Evolutionary conservation across 768 basidiomycete species (phyloP).

Genomic region (Psilocybe azurescens): DNA sequence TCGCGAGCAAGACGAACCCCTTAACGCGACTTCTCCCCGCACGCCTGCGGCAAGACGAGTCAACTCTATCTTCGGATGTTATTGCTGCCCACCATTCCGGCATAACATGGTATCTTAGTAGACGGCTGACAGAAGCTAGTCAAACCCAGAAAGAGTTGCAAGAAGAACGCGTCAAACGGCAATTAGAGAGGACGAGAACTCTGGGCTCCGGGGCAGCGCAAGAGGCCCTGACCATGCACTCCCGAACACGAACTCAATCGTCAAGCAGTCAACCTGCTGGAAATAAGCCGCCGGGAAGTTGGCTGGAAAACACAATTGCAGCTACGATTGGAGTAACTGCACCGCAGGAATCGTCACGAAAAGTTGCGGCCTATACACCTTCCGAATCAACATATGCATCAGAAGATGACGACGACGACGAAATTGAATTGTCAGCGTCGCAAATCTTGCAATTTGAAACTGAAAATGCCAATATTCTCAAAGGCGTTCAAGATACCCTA

Average conservation of each 20-base stretch:
- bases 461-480: slow-evolving; percentile 88
- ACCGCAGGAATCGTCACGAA: slow-evolving; percentile 28
- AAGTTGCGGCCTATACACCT: slow-evolving; percentile 33
- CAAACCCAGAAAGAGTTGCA: slow-evolving; percentile 87
- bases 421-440: slow-evolving; percentile 81
- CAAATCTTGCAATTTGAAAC: slow-evolving; percentile 93
- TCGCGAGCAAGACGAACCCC: slow-evolving; percentile 67
- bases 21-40: slow-evolving; percentile 74
- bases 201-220: slow-evolving; percentile 81
- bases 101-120: slow-evolving; percentile 89
- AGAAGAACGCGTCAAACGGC: slow-evolving; percentile 90
- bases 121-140: slow-evolving; percentile 79
- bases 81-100: slow-evolving; percentile 93
- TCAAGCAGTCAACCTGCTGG: slow-evolving; percentile 20
- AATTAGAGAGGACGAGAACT: slow-evolving; percentile 82
- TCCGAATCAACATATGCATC: slow-evolving; percentile 40
- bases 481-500: slow-evolving; percentile 83
- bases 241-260: slow-evolving; percentile 30
- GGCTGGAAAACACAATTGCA: slow-evolving; percentile 68
- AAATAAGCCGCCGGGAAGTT: slow-evolving; percentile 43
- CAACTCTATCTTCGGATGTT: slow-evolving; percentile 64
- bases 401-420: slow-evolving; percentile 73
- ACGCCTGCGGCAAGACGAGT: slow-evolving; percentile 64
- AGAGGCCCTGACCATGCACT: slow-evolving; percentile 56
- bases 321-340: slow-evolving; percentile 58